These are phyloP conservation scores for Hemileccinum impolitum DNA, from an alignment of 768 basidiomycete genomes.

Conservation along the genomic window DNA sequence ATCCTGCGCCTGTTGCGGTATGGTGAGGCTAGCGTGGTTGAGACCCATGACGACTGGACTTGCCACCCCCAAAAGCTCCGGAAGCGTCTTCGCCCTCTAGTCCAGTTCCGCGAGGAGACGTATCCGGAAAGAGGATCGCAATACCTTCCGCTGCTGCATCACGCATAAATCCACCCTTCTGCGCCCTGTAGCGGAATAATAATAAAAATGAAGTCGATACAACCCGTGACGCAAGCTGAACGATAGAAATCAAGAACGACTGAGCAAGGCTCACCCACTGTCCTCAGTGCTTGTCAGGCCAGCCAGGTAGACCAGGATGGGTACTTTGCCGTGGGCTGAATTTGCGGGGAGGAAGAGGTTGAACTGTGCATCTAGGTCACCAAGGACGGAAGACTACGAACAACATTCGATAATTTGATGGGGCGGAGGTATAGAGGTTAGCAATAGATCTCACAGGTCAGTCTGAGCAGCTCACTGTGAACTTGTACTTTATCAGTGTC, in stretches of 20 bases:
- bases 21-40: neutral
- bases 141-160: slow-evolving; percentile 83
- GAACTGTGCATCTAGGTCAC: slow-evolving; percentile 70
- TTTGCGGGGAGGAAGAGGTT: slow-evolving; percentile 84
- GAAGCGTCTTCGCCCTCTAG: slow-evolving; percentile 74
- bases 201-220: neutral
- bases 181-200: slow-evolving; percentile 53
- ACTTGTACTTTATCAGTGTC: slow-evolving; percentile 80
- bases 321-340: slow-evolving; percentile 53
- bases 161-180: slow-evolving; percentile 91
- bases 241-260: neutral
- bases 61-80: slow-evolving; percentile 91
- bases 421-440: too few species aligned
- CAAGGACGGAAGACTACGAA: slow-evolving; percentile 62
- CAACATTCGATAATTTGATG: too few species aligned
- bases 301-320: slow-evolving; percentile 82
- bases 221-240: neutral
- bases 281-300: slow-evolving; percentile 92
- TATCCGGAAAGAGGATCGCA: slow-evolving; percentile 90
- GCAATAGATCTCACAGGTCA: too few species aligned
- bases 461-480: slow-evolving; percentile 49
- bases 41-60: slow-evolving; percentile 4
- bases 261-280: slow-evolving; percentile 60
- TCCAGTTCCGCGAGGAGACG: slow-evolving; percentile 89
- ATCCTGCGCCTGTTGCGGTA: slow-evolving; percentile 64